Evolutionary conservation across 2,329 filamentous ascomycete genomes (phyloP).

Genomic region (Fusarium subtropicale): DNA sequence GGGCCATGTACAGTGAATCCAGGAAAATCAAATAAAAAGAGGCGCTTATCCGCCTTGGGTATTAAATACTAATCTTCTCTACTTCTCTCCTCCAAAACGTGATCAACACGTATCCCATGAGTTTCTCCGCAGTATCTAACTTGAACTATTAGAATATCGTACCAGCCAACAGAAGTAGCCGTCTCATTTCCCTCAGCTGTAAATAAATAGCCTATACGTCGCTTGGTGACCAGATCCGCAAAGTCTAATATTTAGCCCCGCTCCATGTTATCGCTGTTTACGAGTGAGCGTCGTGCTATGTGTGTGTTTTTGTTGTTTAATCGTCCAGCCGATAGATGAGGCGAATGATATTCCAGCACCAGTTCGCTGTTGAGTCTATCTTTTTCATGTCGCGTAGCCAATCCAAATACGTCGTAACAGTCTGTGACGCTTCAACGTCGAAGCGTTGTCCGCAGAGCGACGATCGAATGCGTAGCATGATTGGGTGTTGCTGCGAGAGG

Average conservation of each 20-base stretch:
- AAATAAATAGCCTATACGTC: constrained; percentile 23
- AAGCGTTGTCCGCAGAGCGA: constrained; percentile 62
- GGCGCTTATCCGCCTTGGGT: constrained; percentile 5
- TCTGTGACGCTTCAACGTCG: constrained; percentile 63
- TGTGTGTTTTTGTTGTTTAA: constrained; percentile 7
- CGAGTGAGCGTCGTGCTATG: not conserved
- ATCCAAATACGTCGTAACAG: constrained; percentile 65
- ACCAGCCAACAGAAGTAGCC: constrained; percentile 1
- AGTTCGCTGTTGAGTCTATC: constrained; percentile 65
- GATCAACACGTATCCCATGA: constrained; percentile 35
- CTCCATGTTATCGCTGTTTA: not conserved
- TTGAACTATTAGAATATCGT: not conserved
- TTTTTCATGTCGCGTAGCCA: constrained; percentile 69
- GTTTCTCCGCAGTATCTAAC: constrained; percentile 34
- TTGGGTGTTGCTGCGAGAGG: constrained; percentile 63
- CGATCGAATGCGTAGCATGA: constrained; percentile 62
- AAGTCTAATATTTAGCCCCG: constrained; percentile 5
- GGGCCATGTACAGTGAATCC: not conserved
- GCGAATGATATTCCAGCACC: constrained; percentile 66
- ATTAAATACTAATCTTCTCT: constrained; percentile 36
- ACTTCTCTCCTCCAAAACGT: constrained; percentile 17
- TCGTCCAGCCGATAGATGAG: constrained; percentile 58
- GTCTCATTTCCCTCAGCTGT: not conserved
- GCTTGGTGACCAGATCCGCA: not conserved
- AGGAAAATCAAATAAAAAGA: constrained; percentile 32